Percentiles rank a stretch among this genome's conserved stretches.
Conservation (phyloP, 768 basidiomycete genomes). For the Xerocomellus dryophilus region DNA sequence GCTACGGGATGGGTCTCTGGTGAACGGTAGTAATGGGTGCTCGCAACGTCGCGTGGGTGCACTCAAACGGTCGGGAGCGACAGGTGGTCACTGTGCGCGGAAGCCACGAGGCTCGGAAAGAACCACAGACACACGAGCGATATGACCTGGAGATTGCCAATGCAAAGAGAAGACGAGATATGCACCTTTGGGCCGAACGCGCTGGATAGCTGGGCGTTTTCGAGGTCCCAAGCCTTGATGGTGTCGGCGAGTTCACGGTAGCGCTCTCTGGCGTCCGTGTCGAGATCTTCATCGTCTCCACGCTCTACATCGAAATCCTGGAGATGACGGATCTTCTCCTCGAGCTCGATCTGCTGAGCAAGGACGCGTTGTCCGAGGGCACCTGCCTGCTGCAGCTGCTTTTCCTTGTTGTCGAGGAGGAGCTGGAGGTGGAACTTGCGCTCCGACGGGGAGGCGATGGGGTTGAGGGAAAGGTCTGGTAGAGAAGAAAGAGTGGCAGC, state of each 20-base stretch:
- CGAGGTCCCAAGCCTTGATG: constrained; percentile 71
- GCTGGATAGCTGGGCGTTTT: constrained; percentile 73
- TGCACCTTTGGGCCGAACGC: constrained; percentile 64
- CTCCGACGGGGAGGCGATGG: constrained; percentile 52
- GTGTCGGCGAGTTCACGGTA: constrained; percentile 77
- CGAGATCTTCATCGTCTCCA: constrained; percentile 59
- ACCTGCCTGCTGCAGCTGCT: constrained; percentile 88
- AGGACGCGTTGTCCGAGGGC: constrained; percentile 92
- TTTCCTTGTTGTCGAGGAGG: constrained; percentile 87
- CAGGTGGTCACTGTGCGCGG: constrained; percentile 3
- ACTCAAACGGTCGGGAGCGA: background rate
- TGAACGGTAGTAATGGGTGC: background rate
- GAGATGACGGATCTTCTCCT: constrained; percentile 80
- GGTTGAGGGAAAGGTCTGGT: constrained; percentile 41
- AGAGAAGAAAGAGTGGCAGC: constrained; percentile 32
- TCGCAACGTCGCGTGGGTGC: background rate
- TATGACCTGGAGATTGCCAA: background rate
- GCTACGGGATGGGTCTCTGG: background rate
- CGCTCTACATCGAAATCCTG: constrained; percentile 68
- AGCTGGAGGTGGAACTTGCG: constrained; percentile 60
- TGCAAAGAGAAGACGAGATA: constrained; percentile 12
- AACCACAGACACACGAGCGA: constrained; percentile 8
- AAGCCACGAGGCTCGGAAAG: constrained; percentile 17
- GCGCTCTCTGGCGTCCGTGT: constrained; percentile 64
- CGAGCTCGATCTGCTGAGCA: constrained; percentile 89